Base-by-base conservation (phyloP, 1,139 yeast genomes). In the Trichomonascaceae sp. region DNA sequence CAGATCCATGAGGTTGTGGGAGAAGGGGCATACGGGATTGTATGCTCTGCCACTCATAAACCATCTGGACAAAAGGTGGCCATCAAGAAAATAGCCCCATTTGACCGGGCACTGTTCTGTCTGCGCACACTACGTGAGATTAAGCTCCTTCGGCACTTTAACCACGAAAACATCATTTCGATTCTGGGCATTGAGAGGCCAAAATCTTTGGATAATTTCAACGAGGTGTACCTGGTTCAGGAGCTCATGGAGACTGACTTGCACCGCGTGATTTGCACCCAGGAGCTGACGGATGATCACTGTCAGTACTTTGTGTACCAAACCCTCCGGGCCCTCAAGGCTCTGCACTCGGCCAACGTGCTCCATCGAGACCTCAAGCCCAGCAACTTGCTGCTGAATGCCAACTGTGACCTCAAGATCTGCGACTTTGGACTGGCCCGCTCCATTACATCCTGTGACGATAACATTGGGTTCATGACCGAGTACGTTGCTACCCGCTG, bases 11-110 rank as follows among this genome's bases (percentile, higher is more conserved):
- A 81, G 47, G 74, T 87, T 13, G 81, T 84, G 11, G 98, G 98
- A 4, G 96, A 87, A 56, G 98, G 98, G n/a, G 98, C 98, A 1
- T 89, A 89, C 51, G 98, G 98, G 3, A 74, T 89, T 13, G 98
- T 89, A 15, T 87, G 97, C 51, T 76, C 93, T 17, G 98, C 97
- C 0, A 60, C 78, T 13, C 94, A 89, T 58, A 71, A 73, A 48
- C 96, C 97, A 3, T 72, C 93, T 5, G 76, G 78, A 39, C 92
- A 82, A 44, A 76, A 76, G 48, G 97, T 92, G 14, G 98, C 98
- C 34, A 87, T 89, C 49, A 89, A 89, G 60, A 87, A 84, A 61
- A 84, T 89, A 38, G 82, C 81, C 47, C 97, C 97, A 4, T 89
- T 89, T 57, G 94, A 82, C 49, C 70, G 93, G 44, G 75, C 92